Evolutionary conservation across 352 stramenopile genomes (phyloP).

Genomic region (Pythium rhizo-oryzae): DNA sequence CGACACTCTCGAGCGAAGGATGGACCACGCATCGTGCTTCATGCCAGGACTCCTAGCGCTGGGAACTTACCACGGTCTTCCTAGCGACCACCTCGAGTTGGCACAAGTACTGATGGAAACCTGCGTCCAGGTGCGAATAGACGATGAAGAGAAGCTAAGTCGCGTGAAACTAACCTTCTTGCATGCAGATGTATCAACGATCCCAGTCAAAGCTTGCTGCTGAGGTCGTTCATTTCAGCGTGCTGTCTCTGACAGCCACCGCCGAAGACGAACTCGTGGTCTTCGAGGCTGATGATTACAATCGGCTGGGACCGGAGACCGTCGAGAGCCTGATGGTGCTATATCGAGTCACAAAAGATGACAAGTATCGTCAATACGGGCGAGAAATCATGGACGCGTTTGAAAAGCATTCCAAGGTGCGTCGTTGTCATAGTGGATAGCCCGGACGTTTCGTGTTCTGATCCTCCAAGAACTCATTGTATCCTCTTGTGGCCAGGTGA

Average conservation of each 20-base stretch:
- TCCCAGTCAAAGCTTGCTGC: constrained; percentile 64
- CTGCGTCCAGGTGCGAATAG: constrained; percentile 57
- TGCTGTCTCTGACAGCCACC: constrained; percentile 7
- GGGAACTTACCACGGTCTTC: constrained; percentile 58
- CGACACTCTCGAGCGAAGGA: constrained; percentile 38
- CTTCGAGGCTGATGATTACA: constrained; percentile 46
- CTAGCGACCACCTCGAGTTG: constrained; percentile 54
- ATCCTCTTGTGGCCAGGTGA: constrained; percentile 30
- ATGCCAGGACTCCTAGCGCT: constrained; percentile 83
- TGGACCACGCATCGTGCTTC: constrained; percentile 92
- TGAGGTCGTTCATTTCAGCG: constrained; percentile 67
- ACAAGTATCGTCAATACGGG: constrained; percentile 78
- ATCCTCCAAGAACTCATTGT: constrained; percentile 6
- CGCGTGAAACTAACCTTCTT: neutral
- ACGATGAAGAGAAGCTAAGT: neutral
- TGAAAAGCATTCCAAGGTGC: constrained; percentile 67
- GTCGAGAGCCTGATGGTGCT: constrained; percentile 91
- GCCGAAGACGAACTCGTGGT: constrained; percentile 26
- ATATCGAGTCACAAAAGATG: constrained; percentile 83
- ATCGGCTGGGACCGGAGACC: constrained; percentile 85
- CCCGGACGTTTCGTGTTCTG: neutral
- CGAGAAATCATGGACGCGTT: constrained; percentile 81
- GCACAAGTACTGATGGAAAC: constrained; percentile 73
- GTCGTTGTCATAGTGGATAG: neutral
- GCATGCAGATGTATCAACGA: constrained; percentile 70